A percentile compares a stretch with the other conserved stretches of the same genome.
Evolutionary conservation across 139 green algal species (phyloP).

Genomic region (Closterium sp.): DNA sequence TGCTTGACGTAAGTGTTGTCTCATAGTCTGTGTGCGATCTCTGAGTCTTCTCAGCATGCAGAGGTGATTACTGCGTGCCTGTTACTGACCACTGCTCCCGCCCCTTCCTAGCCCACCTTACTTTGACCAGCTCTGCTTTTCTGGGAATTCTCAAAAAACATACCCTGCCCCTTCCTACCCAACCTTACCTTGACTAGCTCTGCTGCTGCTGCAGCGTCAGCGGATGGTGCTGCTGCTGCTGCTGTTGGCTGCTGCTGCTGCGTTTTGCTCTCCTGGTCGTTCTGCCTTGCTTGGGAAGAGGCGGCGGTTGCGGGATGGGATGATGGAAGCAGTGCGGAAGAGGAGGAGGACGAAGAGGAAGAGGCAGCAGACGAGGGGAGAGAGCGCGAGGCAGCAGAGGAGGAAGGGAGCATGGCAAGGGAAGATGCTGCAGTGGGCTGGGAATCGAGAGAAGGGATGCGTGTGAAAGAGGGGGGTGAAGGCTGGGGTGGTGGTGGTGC

Average conservation of each 20-base stretch:
- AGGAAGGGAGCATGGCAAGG: background rate
- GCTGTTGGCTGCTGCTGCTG: background rate
- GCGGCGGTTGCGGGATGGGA: too few relatives aligned
- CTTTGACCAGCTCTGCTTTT: too few relatives aligned
- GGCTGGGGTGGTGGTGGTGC: background rate
- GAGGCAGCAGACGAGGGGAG: background rate
- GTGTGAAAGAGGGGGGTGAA: background rate
- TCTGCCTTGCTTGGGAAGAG: background rate
- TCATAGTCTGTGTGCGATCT: too few relatives aligned
- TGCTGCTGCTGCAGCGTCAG: background rate
- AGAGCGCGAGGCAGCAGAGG: background rate
- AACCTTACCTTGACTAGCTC: background rate
- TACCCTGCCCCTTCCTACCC: too few relatives aligned
- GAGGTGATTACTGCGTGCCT: too few relatives aligned
- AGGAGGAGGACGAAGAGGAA: background rate
- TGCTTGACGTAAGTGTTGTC: too few relatives aligned
- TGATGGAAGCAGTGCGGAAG: background rate
- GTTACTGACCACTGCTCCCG: too few relatives aligned
- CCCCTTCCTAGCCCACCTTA: too few relatives aligned
- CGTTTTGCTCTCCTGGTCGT: background rate
- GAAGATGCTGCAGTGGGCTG: background rate
- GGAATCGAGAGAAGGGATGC: background rate
- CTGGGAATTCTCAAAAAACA: too few relatives aligned
- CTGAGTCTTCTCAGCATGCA: too few relatives aligned
- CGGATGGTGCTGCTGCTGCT: background rate